Evolutionary conservation across 345 rosid species (phyloP), one percentile per base, ranked within the genome.

Genomic region (Murraya koenigii): DNA sequence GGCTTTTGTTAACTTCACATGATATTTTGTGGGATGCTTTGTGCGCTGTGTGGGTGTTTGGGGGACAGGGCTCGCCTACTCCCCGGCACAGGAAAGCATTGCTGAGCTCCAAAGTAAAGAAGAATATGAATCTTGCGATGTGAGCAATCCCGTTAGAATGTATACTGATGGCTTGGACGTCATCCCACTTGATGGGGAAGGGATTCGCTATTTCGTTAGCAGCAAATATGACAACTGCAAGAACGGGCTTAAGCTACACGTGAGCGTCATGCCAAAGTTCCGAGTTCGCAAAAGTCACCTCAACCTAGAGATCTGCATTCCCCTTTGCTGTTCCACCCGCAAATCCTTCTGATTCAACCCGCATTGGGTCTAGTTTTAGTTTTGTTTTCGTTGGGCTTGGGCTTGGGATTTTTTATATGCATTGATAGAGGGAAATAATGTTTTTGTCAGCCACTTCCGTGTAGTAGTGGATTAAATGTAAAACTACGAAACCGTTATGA

Each of bases 221-320:
- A 63, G 72, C 85, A 74, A 71, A 66, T 26, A 64, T 1, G 82
- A 84, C n/a, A 88, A 72, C 68, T 92, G 94, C 87, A 88, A 82
- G 80, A 78, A n/a, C 1, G 92, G 96, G n/a, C 73, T 92, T 55
- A 92, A 84, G 86, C 82, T 92, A 54, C 88, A 78, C 38, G 88
- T 89, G 71, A 87, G 83, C 39, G 91, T 87, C 70, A 39, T 80
- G 56, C 20, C 49, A 30, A 1, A 17, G 17, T 8, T 75, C 66
- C 22, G 67, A 66, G 38, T 30, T 10, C 36, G 28, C 78, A 19
- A 74, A 9, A 39, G 58, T 75, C 5, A 19, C 70, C 38, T 6
- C 72, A 5, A 63, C 79, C 0, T 71, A 83, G 8, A 52, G 11
- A 28, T 62, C 76, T 3, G 80, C 23, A 1, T 20, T 56, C 36